phyloP scores from a whole-genome alignment of 2,329 filamentous ascomycete genomes.

The Aureobasidium sp. region DNA sequence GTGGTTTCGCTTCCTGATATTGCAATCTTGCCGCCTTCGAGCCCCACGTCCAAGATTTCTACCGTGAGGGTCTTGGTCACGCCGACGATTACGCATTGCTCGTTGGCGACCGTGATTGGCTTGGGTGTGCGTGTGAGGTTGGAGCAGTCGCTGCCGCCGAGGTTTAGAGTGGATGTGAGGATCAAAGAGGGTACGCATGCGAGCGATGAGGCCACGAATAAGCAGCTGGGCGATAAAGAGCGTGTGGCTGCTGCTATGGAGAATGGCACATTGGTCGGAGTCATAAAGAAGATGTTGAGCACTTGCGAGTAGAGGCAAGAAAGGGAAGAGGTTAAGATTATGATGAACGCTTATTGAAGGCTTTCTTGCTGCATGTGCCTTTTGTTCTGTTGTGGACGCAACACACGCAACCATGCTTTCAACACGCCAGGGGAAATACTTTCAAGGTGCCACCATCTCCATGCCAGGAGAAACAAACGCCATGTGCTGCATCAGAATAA shows the following conservation, averaged over 20 bases:
- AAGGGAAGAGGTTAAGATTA: background rate
- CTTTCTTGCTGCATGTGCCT: background rate
- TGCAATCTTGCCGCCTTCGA: slow-evolving; percentile 62
- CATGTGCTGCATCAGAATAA: background rate
- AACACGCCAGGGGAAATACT: background rate
- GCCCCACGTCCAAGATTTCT: slow-evolving; percentile 56
- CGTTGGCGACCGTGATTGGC: slow-evolving; percentile 90
- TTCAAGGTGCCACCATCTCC: background rate
- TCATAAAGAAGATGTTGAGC: slow-evolving; percentile 82
- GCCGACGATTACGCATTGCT: slow-evolving; percentile 95
- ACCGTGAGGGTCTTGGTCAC: slow-evolving; percentile 83
- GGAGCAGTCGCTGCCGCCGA: slow-evolving; percentile 82
- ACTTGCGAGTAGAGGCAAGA: slow-evolving; percentile 27
- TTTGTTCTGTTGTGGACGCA: background rate
- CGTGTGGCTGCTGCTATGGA: slow-evolving; percentile 89
- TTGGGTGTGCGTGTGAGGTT: slow-evolving; percentile 85
- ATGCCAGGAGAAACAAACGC: background rate
- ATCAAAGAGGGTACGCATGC: slow-evolving; percentile 96
- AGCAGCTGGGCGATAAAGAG: slow-evolving; percentile 95
- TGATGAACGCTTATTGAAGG: slow-evolving; percentile 3
- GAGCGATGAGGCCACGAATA: slow-evolving; percentile 92
- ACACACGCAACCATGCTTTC: too few relatives aligned
- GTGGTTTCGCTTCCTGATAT: slow-evolving; percentile 97
- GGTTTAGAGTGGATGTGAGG: slow-evolving; percentile 84
- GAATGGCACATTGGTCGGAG: slow-evolving; percentile 81